Conservation (phyloP, 2,329 filamentous ascomycete species). For the Ophiocordyceps australis region DNA sequence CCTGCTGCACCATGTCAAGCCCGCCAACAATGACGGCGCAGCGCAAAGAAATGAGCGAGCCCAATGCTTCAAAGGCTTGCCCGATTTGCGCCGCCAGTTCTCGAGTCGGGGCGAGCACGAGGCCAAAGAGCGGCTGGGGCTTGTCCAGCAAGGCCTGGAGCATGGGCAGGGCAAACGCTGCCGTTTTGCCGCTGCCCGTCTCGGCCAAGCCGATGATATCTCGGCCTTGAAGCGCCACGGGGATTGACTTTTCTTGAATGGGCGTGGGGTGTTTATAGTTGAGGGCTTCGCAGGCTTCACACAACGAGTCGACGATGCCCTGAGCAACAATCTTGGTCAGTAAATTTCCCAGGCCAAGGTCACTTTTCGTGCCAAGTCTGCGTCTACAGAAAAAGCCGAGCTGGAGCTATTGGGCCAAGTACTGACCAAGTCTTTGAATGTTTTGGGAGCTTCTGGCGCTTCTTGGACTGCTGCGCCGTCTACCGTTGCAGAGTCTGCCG, state of each 20-base stretch:
- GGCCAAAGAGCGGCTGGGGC: constrained; percentile 69
- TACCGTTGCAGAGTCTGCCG: constrained; percentile 12
- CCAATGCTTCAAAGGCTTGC: constrained; percentile 72
- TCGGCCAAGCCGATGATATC: constrained; percentile 91
- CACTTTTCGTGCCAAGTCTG: no score
- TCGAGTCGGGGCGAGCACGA: constrained; percentile 81
- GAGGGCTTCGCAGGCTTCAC: constrained; percentile 69
- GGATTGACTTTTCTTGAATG: constrained; percentile 77
- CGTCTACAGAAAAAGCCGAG: no score
- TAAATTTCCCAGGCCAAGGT: no score
- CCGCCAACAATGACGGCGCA: constrained; percentile 80
- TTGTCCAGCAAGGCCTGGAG: constrained; percentile 80
- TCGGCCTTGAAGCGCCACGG: constrained; percentile 56
- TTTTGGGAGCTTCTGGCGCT: constrained; percentile 7
- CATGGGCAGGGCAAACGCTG: constrained; percentile 84
- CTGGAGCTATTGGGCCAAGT: no score
- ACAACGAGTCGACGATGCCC: constrained; percentile 74
- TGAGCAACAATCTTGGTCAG: constrained; percentile 10
- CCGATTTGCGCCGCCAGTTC: constrained; percentile 88
- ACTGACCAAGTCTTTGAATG: not conserved
- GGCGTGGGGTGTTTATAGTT: constrained; percentile 77
- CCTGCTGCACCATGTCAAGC: constrained; percentile 86
- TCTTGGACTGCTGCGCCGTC: constrained; percentile 14
- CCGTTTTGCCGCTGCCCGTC: constrained; percentile 91
- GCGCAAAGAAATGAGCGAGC: constrained; percentile 72